Conservation (phyloP, 2,329 filamentous ascomycete species). For the Penicillium sp. region DNA sequence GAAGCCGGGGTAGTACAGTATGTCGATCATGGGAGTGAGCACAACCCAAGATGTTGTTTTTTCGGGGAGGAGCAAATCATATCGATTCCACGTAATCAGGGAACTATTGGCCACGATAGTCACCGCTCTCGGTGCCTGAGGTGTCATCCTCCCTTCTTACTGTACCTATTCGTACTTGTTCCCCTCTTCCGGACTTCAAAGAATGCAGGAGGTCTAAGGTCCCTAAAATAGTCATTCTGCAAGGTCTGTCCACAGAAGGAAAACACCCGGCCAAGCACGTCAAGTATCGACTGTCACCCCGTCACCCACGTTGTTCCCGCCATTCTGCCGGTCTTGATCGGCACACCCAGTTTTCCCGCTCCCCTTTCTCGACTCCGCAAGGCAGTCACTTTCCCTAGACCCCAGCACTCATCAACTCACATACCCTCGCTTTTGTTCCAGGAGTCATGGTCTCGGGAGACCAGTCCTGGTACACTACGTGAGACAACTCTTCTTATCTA, state of each 20-base stretch:
- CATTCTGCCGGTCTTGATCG: slow-evolving; percentile 23
- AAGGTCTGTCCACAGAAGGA: neutral
- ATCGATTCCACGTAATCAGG: neutral
- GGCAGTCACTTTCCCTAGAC: slow-evolving; percentile 20
- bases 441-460: slow-evolving; percentile 23
- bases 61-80: neutral
- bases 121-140: slow-evolving; percentile 11
- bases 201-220: neutral
- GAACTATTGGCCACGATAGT: neutral
- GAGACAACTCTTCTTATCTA: neutral
- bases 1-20: neutral
- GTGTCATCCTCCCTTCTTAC: neutral
- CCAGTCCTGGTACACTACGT: slow-evolving; percentile 17
- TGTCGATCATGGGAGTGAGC: neutral
- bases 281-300: neutral
- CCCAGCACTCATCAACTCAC: slow-evolving; percentile 7
- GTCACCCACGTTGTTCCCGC: slow-evolving; percentile 3
- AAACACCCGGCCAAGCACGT: neutral
- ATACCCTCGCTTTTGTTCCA: slow-evolving; percentile 6
- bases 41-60: neutral
- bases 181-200: too few relatives aligned
- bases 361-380: slow-evolving; percentile 27
- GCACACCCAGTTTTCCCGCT: slow-evolving; percentile 28
- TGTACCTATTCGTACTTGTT: neutral
- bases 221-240: neutral